Evolutionary conservation across 768 basidiomycete species (phyloP), one percentile per base, ranked within the genome.

Genomic region (Mycena maculata): DNA sequence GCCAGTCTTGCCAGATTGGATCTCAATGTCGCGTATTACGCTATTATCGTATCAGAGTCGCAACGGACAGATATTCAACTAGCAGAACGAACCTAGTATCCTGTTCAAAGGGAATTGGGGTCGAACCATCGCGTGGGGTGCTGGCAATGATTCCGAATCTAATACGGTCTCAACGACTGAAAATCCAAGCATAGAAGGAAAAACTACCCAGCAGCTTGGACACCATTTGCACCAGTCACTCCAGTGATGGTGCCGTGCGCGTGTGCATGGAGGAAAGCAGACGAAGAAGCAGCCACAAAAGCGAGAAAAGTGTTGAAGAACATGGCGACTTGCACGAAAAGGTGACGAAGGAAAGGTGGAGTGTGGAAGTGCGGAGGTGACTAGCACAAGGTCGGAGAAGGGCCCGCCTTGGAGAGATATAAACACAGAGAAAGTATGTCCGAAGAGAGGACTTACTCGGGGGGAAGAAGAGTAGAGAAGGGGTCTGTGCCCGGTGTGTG

Each of bases 171-270:
- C 28, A 44, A 45, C 12, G 44, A 39, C 38, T 16, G 41, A 45
- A 58, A 33, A 25, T 22, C 31, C 10, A 22, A 55, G 16, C 10
- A 5, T 4, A 42, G 38, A 15, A 28, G 15, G 39, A 4, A 25
- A 16, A 41, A 8, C 18, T 41, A 55, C 54, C 57, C 57, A 45
- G 57, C 60, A n/a, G 50, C 69, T n/a, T 63, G 30, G 7, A 70
- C 65, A 23, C 65, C 65, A 23, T 71, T 70, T 18, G 65, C 65
- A 11, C 69, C 69, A 13, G 61, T 63, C 15, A 71, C 65, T 2
- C 31, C 52, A 27, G 69, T 71, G 39, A 71, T 71, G 10, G 69
- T 60, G 22, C 69, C 69, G 55, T 71, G 69, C 18, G 65, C 65
- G 27, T 67, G 56, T 15, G 44, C 69, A 54, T 59, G 59, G 22